phyloP scores from a whole-genome alignment of 306 rosid species.

The Lablab purpureus region DNA sequence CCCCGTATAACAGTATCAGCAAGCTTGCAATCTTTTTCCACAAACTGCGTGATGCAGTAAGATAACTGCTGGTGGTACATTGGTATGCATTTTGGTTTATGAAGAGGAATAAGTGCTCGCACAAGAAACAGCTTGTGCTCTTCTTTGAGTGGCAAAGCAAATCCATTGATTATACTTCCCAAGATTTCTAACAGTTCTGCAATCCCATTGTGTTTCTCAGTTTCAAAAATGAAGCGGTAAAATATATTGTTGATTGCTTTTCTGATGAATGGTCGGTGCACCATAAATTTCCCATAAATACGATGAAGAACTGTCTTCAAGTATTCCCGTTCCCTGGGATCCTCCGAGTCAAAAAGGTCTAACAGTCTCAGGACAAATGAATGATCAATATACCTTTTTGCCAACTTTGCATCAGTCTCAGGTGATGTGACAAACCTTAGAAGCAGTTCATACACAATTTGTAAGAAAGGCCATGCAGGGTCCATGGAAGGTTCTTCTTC shows the following conservation, averaged over 20 bases:
- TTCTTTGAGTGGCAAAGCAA: conserved; percentile 96
- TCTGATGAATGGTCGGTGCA: conserved; percentile 93
- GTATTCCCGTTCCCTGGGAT: conserved; percentile 95
- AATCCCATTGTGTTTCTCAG: conserved; percentile 97
- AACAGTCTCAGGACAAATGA: conserved; percentile 87
- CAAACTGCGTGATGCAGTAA: conserved; percentile 92
- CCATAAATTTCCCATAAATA: conserved; percentile 97
- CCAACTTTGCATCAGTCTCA: conserved; percentile 94
- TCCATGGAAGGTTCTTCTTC: conserved; percentile 99
- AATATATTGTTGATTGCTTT: conserved; percentile 94
- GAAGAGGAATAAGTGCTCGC: conserved; percentile 95
- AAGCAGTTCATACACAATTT: conserved; percentile 85
- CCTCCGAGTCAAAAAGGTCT: conserved; percentile 97
- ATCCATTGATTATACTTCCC: conserved; percentile 98
- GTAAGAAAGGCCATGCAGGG: conserved; percentile 96
- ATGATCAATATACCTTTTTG: conserved; percentile 93
- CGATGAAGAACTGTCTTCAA: conserved; percentile 97
- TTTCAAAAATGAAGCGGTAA: conserved; percentile 88
- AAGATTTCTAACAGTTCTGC: conserved; percentile 91
- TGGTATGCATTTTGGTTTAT: conserved; percentile 91
- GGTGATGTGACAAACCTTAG: conserved; percentile 93
- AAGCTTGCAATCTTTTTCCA: conserved; percentile 98
- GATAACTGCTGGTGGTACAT: conserved; percentile 97
- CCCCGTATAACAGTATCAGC: conserved; percentile 96
- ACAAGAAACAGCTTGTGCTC: conserved; percentile 97